Evolutionary conservation across 768 basidiomycete genomes (phyloP), one percentile per base, ranked within the genome.

Genomic region (Serendipita sp.): DNA sequence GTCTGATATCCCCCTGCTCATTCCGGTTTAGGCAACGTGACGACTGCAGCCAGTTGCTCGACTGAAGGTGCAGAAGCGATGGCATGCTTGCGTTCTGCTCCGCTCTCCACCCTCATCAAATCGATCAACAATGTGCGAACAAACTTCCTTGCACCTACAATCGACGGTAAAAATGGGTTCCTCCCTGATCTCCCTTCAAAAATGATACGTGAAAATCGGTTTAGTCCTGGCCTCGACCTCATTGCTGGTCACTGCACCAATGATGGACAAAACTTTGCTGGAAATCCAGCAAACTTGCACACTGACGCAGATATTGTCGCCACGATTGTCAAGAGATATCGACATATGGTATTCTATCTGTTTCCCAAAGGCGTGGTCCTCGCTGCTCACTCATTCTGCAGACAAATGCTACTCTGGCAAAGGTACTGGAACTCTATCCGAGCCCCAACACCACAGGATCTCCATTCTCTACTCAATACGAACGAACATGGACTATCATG

Each of bases 241-340:
- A 68, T 74, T 5, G 76, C 73, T n/a, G 76, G 76, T 3, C 77
- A 78, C 64, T 77, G 76, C 63, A 75, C 76, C 0, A 76, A 76
- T 16, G 77, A 78, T 63, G 76, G 77, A 3, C 74, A 72, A 36
- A 76, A 76, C 3, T 78, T 78, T 63, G 75, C 73, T 13, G 75
- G 75, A 13, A 69, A 68, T 29, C 76, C 78, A 0, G 68, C 68
- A 3, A 71, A 76, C 3, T 75, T 77, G 46, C 66, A 72, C 4
- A 76, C 76, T 2, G 76, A 77, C n/a, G 75, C 74, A 2, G 76
- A 78, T 64, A 69, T 77, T 6, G 70, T 74, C 13, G 66, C 67
- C n/a, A 72, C 5, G 69, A 75, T 68, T 18, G 43, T 67, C 16
- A 64, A 62, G 27, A 48, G 69, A 48, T 68, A 65, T 60, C 64